Evolutionary conservation across 768 basidiomycete species (phyloP), one percentile per base, ranked within the genome.

Genomic region (Fomitopsis pulvina): DNA sequence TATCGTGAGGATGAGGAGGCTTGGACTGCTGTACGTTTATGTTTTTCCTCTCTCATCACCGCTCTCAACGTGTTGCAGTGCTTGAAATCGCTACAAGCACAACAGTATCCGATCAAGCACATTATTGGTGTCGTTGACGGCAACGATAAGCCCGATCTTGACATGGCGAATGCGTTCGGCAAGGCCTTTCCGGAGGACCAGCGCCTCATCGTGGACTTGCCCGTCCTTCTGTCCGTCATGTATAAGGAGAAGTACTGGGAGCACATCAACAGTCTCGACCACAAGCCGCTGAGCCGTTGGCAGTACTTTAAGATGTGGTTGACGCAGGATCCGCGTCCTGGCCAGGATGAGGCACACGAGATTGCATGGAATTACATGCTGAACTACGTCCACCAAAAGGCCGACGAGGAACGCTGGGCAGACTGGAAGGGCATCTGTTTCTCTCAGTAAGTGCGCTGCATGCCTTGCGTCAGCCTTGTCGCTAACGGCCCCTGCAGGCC

Each of bases 81-180:
- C 38, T 30, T 56, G 27, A 49, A 56, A 32, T 48, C 47, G 18
- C 52, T 56, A 8, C 52, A 53, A 38, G 55, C 48, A 16, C 55
- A 56, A 26, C 45, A 56, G 49, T 56, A 53, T 16, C 55, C 55
- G 14, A 41, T 56, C 34, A 56, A 56, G 43, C 55, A 56, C 49
- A 53, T 56, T 37, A 47, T 56, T 25, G 52, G 55, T 25, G 55
- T 56, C 37, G 52, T 56, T 4, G 55, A 56, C 42, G 55, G 55
- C 22, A 56, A 56, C 43, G 55, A 56, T 24, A 26, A 34, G 8
- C 48, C 55, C 10, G 55, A 56, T 29, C 16, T 53, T 16, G 55
- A 40, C 29, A 56, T 56, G 55, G 45, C 55, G 6, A 26, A 29
- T 8, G 45, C 55, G 18, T 56, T 56, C 41, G 52, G 48, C 16